Conservation (phyloP, 768 basidiomycete species). For the Nidularia sp. region DNA sequence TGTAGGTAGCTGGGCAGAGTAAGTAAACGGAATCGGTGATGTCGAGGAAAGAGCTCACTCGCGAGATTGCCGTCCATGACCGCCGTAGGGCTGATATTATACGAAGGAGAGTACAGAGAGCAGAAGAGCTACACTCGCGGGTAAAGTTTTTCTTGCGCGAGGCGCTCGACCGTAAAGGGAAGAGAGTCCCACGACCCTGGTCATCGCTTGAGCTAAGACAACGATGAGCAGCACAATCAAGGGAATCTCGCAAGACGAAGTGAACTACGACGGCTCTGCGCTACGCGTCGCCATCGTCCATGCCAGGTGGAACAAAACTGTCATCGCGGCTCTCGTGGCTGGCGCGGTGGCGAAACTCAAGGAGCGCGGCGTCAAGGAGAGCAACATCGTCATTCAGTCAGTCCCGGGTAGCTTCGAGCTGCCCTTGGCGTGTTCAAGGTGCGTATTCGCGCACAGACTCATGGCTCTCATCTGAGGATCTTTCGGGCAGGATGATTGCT, state of each 20-base stretch:
- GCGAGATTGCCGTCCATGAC: slow-evolving; percentile 51
- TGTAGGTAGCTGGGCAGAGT: slow-evolving; percentile 58
- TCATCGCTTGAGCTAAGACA: slow-evolving; percentile 3
- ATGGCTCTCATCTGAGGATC: too few species aligned
- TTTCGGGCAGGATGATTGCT: slow-evolving; percentile 66
- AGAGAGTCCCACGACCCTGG: slow-evolving; percentile 25
- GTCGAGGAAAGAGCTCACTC: slow-evolving; percentile 29
- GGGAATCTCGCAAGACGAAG: slow-evolving; percentile 59
- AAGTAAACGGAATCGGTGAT: slow-evolving; percentile 3
- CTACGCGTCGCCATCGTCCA: slow-evolving; percentile 92
- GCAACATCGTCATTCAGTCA: slow-evolving; percentile 86
- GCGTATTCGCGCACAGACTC: slow-evolving; percentile 14
- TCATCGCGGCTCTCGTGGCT: slow-evolving; percentile 81
- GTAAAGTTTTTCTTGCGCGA: not conserved
- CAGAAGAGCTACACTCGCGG: not conserved
- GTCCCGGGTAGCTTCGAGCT: slow-evolving; percentile 97
- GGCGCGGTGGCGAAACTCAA: slow-evolving; percentile 81
- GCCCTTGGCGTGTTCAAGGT: slow-evolving; percentile 85
- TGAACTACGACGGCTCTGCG: slow-evolving; percentile 70
- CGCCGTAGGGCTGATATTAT: not conserved
- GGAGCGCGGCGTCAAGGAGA: slow-evolving; percentile 80
- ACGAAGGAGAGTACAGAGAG: not conserved
- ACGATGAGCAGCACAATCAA: slow-evolving; percentile 68
- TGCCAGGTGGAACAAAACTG: slow-evolving; percentile 89
- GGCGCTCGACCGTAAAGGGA: slow-evolving; percentile 13